These are phyloP conservation scores for Candida alai DNA, from an alignment of 805 yeast genomes.

Conservation along the genomic window DNA sequence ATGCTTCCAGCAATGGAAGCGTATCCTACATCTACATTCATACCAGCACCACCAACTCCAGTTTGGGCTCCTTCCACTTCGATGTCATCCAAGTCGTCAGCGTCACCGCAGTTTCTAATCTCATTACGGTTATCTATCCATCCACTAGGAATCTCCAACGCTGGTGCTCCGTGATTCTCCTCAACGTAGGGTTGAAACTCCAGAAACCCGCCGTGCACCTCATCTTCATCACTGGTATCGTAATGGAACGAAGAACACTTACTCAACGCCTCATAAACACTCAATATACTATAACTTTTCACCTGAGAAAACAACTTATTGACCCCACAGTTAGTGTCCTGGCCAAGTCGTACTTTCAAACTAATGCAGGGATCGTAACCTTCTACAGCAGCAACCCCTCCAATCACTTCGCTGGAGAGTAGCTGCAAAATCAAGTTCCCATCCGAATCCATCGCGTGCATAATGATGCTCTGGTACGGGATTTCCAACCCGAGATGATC, in stretches of 20 bases:
- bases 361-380: too few relatives aligned
- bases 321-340: constrained; percentile 3
- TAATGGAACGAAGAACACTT: constrained; percentile 36
- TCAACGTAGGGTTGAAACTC: constrained; percentile 11
- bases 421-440: constrained; percentile 27
- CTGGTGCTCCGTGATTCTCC: constrained; percentile 7
- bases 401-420: background rate
- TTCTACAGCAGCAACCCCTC: background rate
- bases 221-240: constrained; percentile 27
- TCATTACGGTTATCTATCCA: constrained; percentile 16
- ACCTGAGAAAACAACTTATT: constrained; percentile 10
- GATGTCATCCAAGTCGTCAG: constrained; percentile 11
- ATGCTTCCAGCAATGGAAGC: constrained; percentile 32
- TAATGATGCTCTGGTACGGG: constrained; percentile 29
- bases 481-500: constrained; percentile 26
- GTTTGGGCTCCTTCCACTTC: constrained; percentile 12
- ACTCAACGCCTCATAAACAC: constrained; percentile 30
- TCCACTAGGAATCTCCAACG: constrained; percentile 20
- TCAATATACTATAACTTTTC: background rate
- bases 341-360: too few relatives aligned
- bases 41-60: constrained; percentile 28
- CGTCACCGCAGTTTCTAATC: constrained; percentile 35
- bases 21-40: constrained; percentile 40
- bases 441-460: constrained; percentile 30
- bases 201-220: constrained; percentile 9